A percentile compares a stretch with the other conserved stretches of the same genome.
Evolutionary conservation across 331 rosid genomes (phyloP).

Genomic region (Malus hybrid): DNA sequence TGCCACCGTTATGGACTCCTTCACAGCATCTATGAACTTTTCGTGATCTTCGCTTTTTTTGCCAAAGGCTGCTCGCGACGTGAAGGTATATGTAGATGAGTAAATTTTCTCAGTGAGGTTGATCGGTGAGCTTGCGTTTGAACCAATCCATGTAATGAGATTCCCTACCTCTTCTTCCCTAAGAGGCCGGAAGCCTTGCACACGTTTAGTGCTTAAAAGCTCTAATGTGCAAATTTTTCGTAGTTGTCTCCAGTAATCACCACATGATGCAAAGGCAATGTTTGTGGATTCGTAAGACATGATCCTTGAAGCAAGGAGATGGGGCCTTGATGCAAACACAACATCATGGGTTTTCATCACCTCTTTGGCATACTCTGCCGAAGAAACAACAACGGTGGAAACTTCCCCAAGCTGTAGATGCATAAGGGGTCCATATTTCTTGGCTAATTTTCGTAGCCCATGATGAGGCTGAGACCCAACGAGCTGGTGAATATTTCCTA

Average conservation of each 20-base stretch:
- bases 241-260: slow-evolving; percentile 29
- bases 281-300: slow-evolving; percentile 17
- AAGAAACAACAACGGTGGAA: neutral
- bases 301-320: slow-evolving; percentile 18
- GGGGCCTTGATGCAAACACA: slow-evolving; percentile 24
- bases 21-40: slow-evolving; percentile 21
- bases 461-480: slow-evolving; percentile 12
- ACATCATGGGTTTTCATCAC: slow-evolving; percentile 28
- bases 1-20: slow-evolving; percentile 4
- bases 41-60: slow-evolving; percentile 33
- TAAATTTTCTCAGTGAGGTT: slow-evolving; percentile 21
- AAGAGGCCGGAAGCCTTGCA: slow-evolving; percentile 3
- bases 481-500: slow-evolving; percentile 17
- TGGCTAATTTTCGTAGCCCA: slow-evolving; percentile 1
- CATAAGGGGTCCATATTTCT: neutral
- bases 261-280: slow-evolving; percentile 24
- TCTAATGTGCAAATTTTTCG: slow-evolving; percentile 25
- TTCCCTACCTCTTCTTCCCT: slow-evolving; percentile 28
- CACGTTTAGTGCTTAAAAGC: slow-evolving; percentile 14
- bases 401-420: neutral
- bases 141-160: slow-evolving; percentile 21
- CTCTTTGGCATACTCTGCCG: slow-evolving; percentile 12
- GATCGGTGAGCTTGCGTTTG: slow-evolving; percentile 17
- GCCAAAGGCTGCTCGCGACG: slow-evolving; percentile 38
- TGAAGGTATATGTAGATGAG: slow-evolving; percentile 15